phyloP scores from a whole-genome alignment of 1,284 basidiomycete genomes.

The Heterobasidion irregulare region DNA sequence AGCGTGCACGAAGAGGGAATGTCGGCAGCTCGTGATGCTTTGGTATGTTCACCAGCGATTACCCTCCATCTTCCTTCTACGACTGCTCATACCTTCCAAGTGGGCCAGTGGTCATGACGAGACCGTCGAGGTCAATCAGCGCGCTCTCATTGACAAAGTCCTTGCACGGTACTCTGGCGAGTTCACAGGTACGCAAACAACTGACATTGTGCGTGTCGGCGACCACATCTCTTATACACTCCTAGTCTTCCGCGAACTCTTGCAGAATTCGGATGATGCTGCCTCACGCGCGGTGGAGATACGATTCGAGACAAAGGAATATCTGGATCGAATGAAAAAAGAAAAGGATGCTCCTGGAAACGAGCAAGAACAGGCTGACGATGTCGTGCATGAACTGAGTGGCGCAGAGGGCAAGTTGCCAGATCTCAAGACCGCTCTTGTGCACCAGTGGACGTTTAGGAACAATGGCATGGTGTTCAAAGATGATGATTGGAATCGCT shows the following conservation, averaged over 20 bases:
- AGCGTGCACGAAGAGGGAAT: too few species aligned
- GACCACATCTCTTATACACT: background rate
- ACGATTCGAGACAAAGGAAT: slow-evolving; percentile 64
- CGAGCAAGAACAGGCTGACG: background rate
- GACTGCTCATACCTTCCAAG: slow-evolving; percentile 22
- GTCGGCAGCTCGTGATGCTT: background rate
- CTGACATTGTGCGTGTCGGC: background rate
- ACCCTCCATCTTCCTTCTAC: background rate
- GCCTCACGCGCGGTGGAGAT: slow-evolving; percentile 78
- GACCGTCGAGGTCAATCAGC: slow-evolving; percentile 91
- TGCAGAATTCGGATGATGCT: slow-evolving; percentile 95
- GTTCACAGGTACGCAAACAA: slow-evolving; percentile 56
- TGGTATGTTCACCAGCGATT: background rate
- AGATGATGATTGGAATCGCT: slow-evolving; percentile 80
- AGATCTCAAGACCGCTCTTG: slow-evolving; percentile 53
- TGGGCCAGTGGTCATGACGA: slow-evolving; percentile 74
- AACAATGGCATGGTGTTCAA: slow-evolving; percentile 84
- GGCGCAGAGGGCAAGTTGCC: slow-evolving; percentile 26
- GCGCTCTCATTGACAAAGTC: slow-evolving; percentile 90
- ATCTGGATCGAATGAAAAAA: slow-evolving; percentile 32
- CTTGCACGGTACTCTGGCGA: slow-evolving; percentile 93
- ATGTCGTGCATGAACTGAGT: background rate
- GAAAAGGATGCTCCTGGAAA: background rate
- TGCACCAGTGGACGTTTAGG: slow-evolving; percentile 69
- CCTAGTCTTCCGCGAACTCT: slow-evolving; percentile 80